Percentiles rank a stretch among this genome's conserved stretches.
Conservation (phyloP, 139 green algal species). For the Penium margaritaceum region DNA sequence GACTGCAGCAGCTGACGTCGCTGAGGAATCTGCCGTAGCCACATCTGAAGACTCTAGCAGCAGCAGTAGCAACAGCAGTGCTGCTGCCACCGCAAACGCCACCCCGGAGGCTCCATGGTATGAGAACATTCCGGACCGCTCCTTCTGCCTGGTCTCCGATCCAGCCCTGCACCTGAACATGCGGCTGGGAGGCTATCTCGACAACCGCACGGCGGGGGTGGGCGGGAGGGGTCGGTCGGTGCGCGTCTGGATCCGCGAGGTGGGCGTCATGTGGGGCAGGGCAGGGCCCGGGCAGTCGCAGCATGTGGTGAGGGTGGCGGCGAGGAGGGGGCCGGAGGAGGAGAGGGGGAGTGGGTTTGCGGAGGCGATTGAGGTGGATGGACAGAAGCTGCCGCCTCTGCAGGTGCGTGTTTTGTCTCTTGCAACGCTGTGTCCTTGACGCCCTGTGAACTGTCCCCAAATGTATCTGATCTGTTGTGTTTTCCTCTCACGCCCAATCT, state of each 20-base stretch:
- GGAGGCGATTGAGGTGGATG: conserved; percentile 20
- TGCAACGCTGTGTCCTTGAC: no score
- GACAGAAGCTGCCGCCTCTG: conserved; percentile 2
- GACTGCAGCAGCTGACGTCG: no score
- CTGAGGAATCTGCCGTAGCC: no score
- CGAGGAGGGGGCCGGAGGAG: conserved; percentile 6
- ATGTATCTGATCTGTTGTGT: no score
- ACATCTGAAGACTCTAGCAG: no score
- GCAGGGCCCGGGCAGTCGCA: no score
- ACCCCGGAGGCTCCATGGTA: no score
- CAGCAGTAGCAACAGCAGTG: no score
- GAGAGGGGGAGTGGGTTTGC: conserved; percentile 19
- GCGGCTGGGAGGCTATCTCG: conserved; percentile 29
- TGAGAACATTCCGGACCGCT: conserved; percentile 1
- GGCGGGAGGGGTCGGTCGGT: neutral
- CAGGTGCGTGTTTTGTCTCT: no score
- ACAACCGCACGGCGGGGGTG: neutral
- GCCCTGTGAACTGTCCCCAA: no score
- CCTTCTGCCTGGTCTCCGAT: conserved; percentile 37
- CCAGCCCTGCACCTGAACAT: conserved; percentile 41
- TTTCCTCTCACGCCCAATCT: no score
- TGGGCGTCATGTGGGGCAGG: neutral
- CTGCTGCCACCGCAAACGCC: no score
- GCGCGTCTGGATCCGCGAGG: conserved; percentile 7
- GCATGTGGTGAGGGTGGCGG: neutral